These are phyloP conservation scores for Silene coronaria DNA, from an alignment of 179 eudicot species.

Conservation along the genomic window DNA sequence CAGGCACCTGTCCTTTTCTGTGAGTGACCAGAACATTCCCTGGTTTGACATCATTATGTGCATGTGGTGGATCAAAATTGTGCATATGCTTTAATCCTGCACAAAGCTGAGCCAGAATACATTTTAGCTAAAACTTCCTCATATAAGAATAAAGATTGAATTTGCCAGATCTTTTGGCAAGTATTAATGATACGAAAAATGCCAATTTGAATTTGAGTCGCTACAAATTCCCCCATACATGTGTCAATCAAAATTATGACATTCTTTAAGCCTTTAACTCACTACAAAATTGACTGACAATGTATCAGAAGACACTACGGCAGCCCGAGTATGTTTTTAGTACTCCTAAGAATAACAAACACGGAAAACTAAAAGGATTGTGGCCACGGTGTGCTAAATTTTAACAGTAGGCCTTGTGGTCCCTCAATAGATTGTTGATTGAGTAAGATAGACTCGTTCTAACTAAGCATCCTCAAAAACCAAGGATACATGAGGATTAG, in stretches of 20 bases:
- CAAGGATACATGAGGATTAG: background rate
- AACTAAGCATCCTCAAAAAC: background rate
- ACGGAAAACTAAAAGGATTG: background rate
- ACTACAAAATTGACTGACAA: conserved; percentile 47
- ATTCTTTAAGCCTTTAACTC: conserved; percentile 69
- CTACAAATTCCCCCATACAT: conserved; percentile 66
- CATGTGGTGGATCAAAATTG: conserved; percentile 79
- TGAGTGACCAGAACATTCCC: conserved; percentile 82
- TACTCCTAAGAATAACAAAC: background rate
- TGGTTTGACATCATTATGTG: conserved; percentile 95
- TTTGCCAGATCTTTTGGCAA: background rate
- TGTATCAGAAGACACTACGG: background rate
- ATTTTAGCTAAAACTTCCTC: conserved; percentile 2
- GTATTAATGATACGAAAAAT: background rate
- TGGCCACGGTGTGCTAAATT: background rate
- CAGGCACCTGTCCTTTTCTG: conserved; percentile 75
- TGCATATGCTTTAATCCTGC: conserved; percentile 96
- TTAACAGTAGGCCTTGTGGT: background rate
- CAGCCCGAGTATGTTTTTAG: background rate
- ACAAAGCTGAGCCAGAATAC: conserved; percentile 51
- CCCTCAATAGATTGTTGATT: background rate
- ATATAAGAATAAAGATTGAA: background rate
- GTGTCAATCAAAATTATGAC: conserved; percentile 63
- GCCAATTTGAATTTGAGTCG: background rate
- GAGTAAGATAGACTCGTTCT: background rate